Base-by-base conservation (phyloP, 1,139 yeast species). In the Yamadazyma membranifaciens region DNA sequence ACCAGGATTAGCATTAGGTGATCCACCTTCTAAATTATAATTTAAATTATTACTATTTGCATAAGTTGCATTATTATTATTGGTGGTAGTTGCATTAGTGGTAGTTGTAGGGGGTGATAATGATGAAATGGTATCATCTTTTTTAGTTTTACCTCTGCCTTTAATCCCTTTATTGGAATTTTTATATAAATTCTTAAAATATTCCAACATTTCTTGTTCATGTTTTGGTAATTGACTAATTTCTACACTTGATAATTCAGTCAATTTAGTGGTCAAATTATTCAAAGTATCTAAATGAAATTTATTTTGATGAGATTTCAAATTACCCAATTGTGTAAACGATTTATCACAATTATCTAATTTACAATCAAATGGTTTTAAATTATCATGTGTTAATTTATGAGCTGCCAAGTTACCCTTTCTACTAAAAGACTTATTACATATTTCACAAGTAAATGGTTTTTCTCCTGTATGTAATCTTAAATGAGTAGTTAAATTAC, bases 401-500 rank as follows among this genome's bases (percentile, higher is more conserved):
- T 89, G 97, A 9, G 95, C 95, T 16, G 91, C 91, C 50, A 87
- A 73, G 63, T 89, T 88, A 16, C 97, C 97, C 59, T 89, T 86
- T 55, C 96, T 78, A 41, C 95, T 87, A 59, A 89, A 89, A 29
- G 80, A 73, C 44, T 87, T 75, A 24, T 76, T 77, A 60, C 96
- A 88, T 11, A 75, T 65, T 25, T 81, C 83, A 63, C 96, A 88
- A 33, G 76, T 70, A 53, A 84, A 87, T 4, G 96, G 96, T 57
- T 85, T 85, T 53, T 87, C 96, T 24, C 97, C 97, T 1, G 96
- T 89, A 56, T 91, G 97, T 20, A 89, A 70, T 47, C 97, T 71
- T 51, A 83, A 69, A 65, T 91, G 98, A 1, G 96, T 88, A 48
- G 95, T 75, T 55, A 91, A 68, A 60, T 91, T 92, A 12, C 97